Percentiles rank a stretch among this genome's conserved stretches.
Evolutionary conservation across 2,329 filamentous ascomycete genomes (phyloP).

Genomic region (Hortaea werneckii): DNA sequence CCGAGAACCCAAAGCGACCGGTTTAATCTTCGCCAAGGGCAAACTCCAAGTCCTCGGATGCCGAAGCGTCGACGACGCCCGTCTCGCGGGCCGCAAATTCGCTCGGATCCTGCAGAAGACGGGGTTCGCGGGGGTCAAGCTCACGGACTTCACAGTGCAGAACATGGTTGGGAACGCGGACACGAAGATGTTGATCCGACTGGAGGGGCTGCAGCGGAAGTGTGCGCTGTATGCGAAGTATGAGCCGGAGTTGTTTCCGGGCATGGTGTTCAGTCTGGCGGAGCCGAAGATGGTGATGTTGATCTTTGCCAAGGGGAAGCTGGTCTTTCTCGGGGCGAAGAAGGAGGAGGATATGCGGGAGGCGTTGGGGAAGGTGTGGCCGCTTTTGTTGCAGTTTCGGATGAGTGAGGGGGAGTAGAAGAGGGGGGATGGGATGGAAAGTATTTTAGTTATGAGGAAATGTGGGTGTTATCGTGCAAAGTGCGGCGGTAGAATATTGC

Average conservation of each 20-base stretch:
- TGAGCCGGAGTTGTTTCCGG: slow-evolving; percentile 81
- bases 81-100: slow-evolving; percentile 77
- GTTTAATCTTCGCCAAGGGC: slow-evolving; percentile 76
- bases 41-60: slow-evolving; percentile 93
- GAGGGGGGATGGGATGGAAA: too few species aligned
- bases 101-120: slow-evolving; percentile 86
- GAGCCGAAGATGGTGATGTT: slow-evolving; percentile 59
- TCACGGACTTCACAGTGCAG: slow-evolving; percentile 88
- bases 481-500: too few species aligned
- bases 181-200: slow-evolving; percentile 80
- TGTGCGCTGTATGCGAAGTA: slow-evolving; percentile 69
- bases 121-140: slow-evolving; percentile 83
- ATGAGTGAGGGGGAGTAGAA: not conserved
- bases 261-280: slow-evolving; percentile 88
- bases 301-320: slow-evolving; percentile 73
- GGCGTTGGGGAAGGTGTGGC: slow-evolving; percentile 5
- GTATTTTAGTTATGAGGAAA: too few species aligned
- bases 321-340: slow-evolving; percentile 78
- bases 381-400: slow-evolving; percentile 4
- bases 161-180: slow-evolving; percentile 86
- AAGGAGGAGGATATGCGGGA: slow-evolving; percentile 66
- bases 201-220: slow-evolving; percentile 74
- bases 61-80: slow-evolving; percentile 81
- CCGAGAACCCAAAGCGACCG: slow-evolving; percentile 79
- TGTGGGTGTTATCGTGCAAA: too few species aligned